phyloP scores from a whole-genome alignment of 1,284 basidiomycete genomes.

The Sutorius eximius region DNA sequence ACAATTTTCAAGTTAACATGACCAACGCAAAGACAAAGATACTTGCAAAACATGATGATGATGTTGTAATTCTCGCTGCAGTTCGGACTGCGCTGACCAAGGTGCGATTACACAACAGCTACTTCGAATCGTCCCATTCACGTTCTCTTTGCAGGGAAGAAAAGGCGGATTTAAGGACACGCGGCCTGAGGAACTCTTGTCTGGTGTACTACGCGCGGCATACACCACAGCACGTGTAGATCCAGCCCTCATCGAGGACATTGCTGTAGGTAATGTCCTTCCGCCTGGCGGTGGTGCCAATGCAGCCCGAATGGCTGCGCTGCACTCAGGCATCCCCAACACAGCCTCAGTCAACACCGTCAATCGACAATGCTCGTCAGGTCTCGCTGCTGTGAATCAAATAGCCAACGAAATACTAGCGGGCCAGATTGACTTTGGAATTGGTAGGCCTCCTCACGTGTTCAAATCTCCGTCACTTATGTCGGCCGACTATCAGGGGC shows the following conservation, averaged over 20 bases:
- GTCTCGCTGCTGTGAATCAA: conserved; percentile 85
- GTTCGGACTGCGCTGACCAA: conserved; percentile 90
- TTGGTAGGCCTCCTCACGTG: conserved; percentile 54
- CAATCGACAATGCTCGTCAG: conserved; percentile 95
- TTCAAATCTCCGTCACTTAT: conserved; percentile 1
- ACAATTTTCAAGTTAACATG: conserved; percentile 18
- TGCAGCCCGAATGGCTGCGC: conserved; percentile 91
- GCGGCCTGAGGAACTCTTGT: conserved; percentile 86
- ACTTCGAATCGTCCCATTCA: conserved; percentile 9
- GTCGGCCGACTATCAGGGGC: conserved; percentile 55
- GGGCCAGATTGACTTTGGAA: conserved; percentile 91
- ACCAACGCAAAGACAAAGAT: conserved; percentile 44
- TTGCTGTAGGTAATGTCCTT: conserved; percentile 92
- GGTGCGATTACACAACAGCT: conserved; percentile 39
- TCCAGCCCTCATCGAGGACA: conserved; percentile 83
- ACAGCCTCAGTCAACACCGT: conserved; percentile 83
- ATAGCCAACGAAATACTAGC: conserved; percentile 87
- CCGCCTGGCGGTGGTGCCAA: conserved; percentile 89
- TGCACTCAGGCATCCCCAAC: conserved; percentile 90
- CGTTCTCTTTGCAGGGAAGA: conserved; percentile 51
- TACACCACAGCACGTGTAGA: conserved; percentile 69
- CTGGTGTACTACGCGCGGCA: conserved; percentile 76
- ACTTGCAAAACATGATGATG: conserved; percentile 65
- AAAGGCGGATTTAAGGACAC: conserved; percentile 97
- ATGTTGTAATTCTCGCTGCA: conserved; percentile 90